Evolutionary conservation across 306 rosid genomes (phyloP), one percentile per base, ranked within the genome.

Genomic region (Malus sylvestris): DNA sequence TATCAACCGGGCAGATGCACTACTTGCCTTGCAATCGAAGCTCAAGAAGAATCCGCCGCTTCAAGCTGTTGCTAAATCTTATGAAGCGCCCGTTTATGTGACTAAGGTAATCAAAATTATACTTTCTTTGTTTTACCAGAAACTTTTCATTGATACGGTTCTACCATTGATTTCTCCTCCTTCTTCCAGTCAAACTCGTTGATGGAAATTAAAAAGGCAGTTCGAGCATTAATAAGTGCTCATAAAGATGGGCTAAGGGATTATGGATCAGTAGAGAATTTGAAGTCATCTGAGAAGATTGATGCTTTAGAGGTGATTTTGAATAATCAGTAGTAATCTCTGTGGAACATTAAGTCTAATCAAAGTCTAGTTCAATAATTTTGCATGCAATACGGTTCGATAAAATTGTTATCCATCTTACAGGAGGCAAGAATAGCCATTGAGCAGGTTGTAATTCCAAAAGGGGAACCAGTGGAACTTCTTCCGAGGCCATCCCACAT

Each of bases 381-480:
- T 65, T 58, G 12, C 4, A 19, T 63, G 62, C 18, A 63, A 18
- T 63, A 58, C 4, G 55, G 1, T 33, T 27, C 25, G 29, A 29
- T 67, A 14, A 27, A 38, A 20, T n/a, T 65, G 22, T 66, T 69
- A 45, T 82, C 46, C 62, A 57, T 71, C 61, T 81, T 80, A 74
- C 92, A 95, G 93, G 97, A 92, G 87, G 97, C 97, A 76, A 89
- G 99, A 83, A 74, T 90, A 73, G 97, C 97, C 62, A 83, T 95
- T 80, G 99, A 95, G 86, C 88, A 88, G 66, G 68, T 72, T 32
- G 97, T 92, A 57, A 89, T 92, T 72, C 93, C 90, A n/a, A 95
- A 83, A 78, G 92, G 88, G 66, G 97, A 92, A 76, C 70, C 90
- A 7, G 90, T 83, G 66, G 96, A 95, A 68, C 92, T 92, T 63